Evolutionary conservation across 2,329 filamentous ascomycete species (phyloP).

Genomic region (Penicillium sp.): DNA sequence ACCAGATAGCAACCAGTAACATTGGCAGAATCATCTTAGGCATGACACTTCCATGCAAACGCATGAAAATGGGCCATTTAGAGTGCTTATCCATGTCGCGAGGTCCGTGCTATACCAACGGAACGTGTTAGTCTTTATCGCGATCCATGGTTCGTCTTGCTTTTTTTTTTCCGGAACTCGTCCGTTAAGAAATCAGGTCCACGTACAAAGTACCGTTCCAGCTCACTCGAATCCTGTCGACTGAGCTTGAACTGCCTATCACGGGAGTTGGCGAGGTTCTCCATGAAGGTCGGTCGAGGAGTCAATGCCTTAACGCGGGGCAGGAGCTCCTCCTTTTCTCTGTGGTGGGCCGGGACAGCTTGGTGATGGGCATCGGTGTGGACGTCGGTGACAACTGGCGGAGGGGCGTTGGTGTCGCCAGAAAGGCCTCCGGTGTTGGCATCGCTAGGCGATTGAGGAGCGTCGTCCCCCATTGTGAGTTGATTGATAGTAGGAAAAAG

Average conservation of each 20-base stretch:
- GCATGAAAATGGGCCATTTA: conserved; percentile 75
- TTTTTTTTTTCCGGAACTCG: neutral
- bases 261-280: conserved; percentile 32
- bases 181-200: neutral
- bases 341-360: neutral
- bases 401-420: conserved; percentile 10
- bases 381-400: conserved; percentile 17
- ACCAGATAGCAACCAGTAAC: conserved; percentile 62
- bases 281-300: conserved; percentile 33
- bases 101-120: conserved; percentile 44
- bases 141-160: neutral
- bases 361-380: conserved; percentile 12
- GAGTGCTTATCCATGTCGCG: conserved; percentile 71
- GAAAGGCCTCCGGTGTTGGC: neutral
- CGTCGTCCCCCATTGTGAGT: conserved; percentile 9
- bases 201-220: conserved; percentile 63
- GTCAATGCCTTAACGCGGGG: neutral
- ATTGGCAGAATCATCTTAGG: conserved; percentile 74
- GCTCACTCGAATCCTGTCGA: conserved; percentile 41
- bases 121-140: neutral
- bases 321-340: neutral
- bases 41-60: conserved; percentile 72
- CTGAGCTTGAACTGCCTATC: conserved; percentile 29
- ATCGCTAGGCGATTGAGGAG: neutral
- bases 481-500: neutral